These are phyloP conservation scores for Entomortierella parvispora DNA, from an alignment of 192 early-diverging fungal genomes.

Conservation along the genomic window DNA sequence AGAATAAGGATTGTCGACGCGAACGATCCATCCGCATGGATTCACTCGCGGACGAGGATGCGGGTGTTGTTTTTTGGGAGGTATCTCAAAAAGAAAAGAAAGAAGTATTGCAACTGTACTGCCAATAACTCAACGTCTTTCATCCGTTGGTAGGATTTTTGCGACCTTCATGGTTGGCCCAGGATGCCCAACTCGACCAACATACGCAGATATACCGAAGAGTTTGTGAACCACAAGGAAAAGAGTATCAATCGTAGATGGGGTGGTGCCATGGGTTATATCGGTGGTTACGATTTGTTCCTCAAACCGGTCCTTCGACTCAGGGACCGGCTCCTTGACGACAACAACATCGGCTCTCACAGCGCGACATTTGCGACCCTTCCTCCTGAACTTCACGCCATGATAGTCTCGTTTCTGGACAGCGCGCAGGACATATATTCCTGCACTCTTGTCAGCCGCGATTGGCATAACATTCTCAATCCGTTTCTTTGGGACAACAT, in stretches of 20 bases:
- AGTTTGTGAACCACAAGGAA: neutral
- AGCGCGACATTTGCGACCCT: neutral
- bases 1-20: conserved; percentile 2
- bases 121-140: too few relatives aligned
- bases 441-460: conserved; percentile 10
- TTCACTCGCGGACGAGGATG: conserved; percentile 15
- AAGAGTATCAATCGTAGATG: neutral
- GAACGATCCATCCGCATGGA: conserved; percentile 19
- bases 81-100: too few relatives aligned
- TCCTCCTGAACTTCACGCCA: neutral
- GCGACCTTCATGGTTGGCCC: conserved; percentile 2
- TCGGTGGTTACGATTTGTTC: neutral
- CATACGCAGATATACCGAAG: neutral
- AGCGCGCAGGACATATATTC: conserved; percentile 1
- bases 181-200: neutral
- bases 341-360: neutral
- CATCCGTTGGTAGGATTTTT: neutral
- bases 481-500: conserved; percentile 1
- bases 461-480: conserved; percentile 9
- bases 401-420: conserved; percentile 3
- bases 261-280: neutral
- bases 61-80: conserved; percentile 13
- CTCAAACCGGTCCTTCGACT: neutral
- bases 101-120: too few relatives aligned
- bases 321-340: neutral